phyloP scores from a whole-genome alignment of 176 grass and related monocot species.

The Bolboschoenus planiculmis region DNA sequence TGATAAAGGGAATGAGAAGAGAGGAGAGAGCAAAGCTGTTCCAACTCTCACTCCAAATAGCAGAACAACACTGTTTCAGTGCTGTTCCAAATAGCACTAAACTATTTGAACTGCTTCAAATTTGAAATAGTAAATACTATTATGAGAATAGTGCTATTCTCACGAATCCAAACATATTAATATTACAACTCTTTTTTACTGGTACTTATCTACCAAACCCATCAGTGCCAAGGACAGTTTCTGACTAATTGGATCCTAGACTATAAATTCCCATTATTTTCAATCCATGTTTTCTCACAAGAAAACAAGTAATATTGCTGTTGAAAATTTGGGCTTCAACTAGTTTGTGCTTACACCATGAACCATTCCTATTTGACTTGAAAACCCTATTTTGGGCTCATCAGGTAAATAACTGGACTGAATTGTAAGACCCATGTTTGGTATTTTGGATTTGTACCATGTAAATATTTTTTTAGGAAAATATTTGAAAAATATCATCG shows the following conservation, averaged over 20 bases:
- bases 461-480: too few species aligned
- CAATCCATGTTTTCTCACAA: not conserved
- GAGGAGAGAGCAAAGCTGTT: too few species aligned
- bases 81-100: too few species aligned
- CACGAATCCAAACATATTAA: too few species aligned
- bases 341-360: not conserved
- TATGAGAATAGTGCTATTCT: too few species aligned
- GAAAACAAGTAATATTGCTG: not conserved
- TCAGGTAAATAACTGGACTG: not conserved
- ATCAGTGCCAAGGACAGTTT: not conserved
- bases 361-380: not conserved
- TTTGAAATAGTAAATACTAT: too few species aligned
- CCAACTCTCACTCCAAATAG: too few species aligned
- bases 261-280: not conserved
- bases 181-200: too few species aligned
- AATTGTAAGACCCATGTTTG: not conserved
- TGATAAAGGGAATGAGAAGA: too few species aligned
- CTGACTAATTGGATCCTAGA: not conserved
- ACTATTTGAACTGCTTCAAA: too few species aligned
- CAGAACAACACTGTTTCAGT: too few species aligned
- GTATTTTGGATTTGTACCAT: not conserved
- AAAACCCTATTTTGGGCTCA: not conserved
- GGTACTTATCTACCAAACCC: not conserved
- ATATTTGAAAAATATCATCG: too few species aligned
- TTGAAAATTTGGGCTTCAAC: not conserved